Conservation (phyloP, 2,329 filamentous ascomycete species). For the Trichoderma endophyticum region DNA sequence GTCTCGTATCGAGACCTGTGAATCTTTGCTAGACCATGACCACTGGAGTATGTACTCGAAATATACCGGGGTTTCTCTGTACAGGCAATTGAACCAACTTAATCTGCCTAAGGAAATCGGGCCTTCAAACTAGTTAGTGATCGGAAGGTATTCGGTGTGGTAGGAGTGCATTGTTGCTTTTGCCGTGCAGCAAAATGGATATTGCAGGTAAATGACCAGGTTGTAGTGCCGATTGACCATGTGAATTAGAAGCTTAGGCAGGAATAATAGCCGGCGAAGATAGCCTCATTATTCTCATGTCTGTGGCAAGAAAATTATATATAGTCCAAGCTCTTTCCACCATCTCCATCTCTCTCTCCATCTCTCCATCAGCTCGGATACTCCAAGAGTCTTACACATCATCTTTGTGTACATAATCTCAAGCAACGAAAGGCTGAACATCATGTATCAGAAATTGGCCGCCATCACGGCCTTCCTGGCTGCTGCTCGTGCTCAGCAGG, state of each 20-base stretch:
- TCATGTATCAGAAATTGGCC: constrained; percentile 16
- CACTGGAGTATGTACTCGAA: background rate
- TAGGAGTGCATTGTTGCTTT: background rate
- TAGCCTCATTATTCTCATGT: background rate
- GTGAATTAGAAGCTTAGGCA: background rate
- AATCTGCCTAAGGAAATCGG: background rate
- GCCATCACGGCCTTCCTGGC: constrained; percentile 25
- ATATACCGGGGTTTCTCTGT: background rate
- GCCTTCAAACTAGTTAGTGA: background rate
- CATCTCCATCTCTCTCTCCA: background rate
- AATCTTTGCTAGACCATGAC: background rate
- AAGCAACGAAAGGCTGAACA: background rate
- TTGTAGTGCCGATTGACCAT: background rate
- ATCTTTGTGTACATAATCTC: background rate
- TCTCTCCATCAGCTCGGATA: background rate
- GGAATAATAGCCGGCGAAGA: background rate
- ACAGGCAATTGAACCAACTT: background rate
- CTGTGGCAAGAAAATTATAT: background rate
- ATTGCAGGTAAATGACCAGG: background rate
- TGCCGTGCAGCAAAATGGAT: background rate
- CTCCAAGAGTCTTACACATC: background rate
- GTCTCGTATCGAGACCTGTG: background rate
- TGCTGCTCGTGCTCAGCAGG: constrained; percentile 44
- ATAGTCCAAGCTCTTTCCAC: background rate
- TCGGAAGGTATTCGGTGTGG: background rate